Percentiles rank a stretch among this genome's conserved stretches.
These are phyloP conservation scores for Adenanthera pavonina DNA, from an alignment of 306 rosid genomes.

Conservation along the genomic window DNA sequence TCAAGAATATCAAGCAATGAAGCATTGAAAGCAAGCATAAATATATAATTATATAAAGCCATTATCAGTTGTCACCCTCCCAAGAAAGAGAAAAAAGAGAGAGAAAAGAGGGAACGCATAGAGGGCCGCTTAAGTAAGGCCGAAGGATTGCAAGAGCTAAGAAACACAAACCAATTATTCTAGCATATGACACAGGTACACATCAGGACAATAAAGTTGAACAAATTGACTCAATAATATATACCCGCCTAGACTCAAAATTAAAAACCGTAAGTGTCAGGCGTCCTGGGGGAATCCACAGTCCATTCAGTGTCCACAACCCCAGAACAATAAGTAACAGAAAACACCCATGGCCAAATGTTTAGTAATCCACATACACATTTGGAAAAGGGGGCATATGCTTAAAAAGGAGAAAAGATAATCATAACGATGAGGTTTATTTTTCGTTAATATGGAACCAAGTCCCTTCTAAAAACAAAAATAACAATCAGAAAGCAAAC, in stretches of 20 bases:
- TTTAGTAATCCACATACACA: not conserved
- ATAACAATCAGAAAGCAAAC: slow-evolving; percentile 25
- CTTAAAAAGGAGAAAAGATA: not conserved
- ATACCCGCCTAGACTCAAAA: not conserved
- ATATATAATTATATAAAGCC: not conserved
- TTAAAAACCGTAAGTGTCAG: not conserved
- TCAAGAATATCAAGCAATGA: not conserved
- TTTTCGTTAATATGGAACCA: not conserved
- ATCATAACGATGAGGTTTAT: not conserved
- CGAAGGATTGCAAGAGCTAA: not conserved
- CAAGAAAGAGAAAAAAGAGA: not conserved
- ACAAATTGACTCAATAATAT: not conserved
- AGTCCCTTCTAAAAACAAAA: not conserved
- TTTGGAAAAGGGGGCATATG: not conserved
- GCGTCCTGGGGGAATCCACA: not conserved
- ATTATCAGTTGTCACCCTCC: not conserved
- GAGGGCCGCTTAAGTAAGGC: not conserved
- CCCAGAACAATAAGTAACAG: not conserved
- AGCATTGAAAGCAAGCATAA: not conserved
- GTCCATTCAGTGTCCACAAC: not conserved
- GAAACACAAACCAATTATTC: not conserved
- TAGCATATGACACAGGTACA: not conserved
- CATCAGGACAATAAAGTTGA: not conserved
- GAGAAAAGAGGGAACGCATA: not conserved
- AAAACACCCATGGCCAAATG: not conserved